Evolutionary conservation across 306 rosid genomes (phyloP).

Genomic region (barrel medic (Medicago truncatula)): DNA sequence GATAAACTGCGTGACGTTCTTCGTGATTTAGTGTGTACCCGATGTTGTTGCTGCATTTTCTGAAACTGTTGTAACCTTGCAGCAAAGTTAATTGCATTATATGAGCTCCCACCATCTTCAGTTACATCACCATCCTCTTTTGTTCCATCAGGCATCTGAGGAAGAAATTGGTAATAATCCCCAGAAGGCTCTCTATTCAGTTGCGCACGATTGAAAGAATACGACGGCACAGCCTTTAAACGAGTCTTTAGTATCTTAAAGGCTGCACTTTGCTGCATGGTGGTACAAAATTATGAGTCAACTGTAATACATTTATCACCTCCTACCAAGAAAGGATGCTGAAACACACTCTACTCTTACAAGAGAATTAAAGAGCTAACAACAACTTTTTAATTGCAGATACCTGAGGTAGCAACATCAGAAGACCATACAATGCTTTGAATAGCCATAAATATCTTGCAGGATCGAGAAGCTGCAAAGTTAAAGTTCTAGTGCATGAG

Average conservation of each 20-base stretch:
- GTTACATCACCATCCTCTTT: slow-evolving; percentile 68
- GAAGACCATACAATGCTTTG: slow-evolving; percentile 89
- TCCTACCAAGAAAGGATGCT: neutral
- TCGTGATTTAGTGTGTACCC: slow-evolving; percentile 55
- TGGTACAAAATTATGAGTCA: slow-evolving; percentile 37
- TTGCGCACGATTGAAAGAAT: slow-evolving; percentile 68
- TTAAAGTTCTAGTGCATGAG: slow-evolving; percentile 23
- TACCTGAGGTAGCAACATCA: slow-evolving; percentile 99
- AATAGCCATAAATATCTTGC: slow-evolving; percentile 85
- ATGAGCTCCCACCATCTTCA: slow-evolving; percentile 54
- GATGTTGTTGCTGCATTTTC: slow-evolving; percentile 75
- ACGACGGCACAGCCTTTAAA: slow-evolving; percentile 74
- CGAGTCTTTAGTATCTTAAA: slow-evolving; percentile 85
- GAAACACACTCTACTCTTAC: neutral
- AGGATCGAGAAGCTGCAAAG: slow-evolving; percentile 97
- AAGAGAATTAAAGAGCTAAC: slow-evolving; percentile 18
- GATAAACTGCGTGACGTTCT: slow-evolving; percentile 47
- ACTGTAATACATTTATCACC: slow-evolving; percentile 14
- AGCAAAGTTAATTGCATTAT: slow-evolving; percentile 68
- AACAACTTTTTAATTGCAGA: slow-evolving; percentile 32
- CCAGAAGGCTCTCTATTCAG: slow-evolving; percentile 58
- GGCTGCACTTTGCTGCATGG: slow-evolving; percentile 93
- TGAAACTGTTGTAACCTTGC: slow-evolving; percentile 79
- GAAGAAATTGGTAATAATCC: slow-evolving; percentile 54
- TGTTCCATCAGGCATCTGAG: slow-evolving; percentile 52